phyloP scores from a whole-genome alignment of 768 basidiomycete genomes.

The Neoboletus magnificus region DNA sequence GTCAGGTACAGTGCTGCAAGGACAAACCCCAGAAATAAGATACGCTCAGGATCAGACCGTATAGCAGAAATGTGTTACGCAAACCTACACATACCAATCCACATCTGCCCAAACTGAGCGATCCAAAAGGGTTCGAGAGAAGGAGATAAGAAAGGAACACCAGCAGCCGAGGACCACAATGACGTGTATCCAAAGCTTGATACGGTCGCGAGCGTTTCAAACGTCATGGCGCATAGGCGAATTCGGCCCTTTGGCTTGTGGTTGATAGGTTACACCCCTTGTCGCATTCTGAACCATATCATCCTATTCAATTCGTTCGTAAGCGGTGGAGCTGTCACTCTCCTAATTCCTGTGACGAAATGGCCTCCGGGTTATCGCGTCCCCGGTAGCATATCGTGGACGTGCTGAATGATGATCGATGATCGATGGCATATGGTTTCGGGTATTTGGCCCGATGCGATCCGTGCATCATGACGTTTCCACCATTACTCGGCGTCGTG shows the following conservation, averaged over 20 bases:
- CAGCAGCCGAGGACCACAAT: background rate
- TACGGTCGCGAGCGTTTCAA: background rate
- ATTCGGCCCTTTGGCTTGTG: background rate
- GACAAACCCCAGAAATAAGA: too few relatives aligned
- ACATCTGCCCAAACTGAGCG: background rate
- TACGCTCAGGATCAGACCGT: too few relatives aligned
- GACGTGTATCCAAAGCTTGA: background rate
- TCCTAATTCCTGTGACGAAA: background rate
- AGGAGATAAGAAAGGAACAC: too few relatives aligned
- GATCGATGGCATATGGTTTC: too few relatives aligned
- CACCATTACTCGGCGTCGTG: background rate
- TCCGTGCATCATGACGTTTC: background rate
- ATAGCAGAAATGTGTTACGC: too few relatives aligned
- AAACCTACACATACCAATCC: background rate
- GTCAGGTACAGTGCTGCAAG: too few relatives aligned
- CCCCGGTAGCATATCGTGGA: background rate
- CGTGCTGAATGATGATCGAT: background rate
- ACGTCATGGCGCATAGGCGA: background rate
- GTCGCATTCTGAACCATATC: background rate
- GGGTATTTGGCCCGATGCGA: background rate
- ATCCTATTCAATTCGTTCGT: background rate
- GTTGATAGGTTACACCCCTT: background rate
- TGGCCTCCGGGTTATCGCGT: background rate
- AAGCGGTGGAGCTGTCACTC: background rate
- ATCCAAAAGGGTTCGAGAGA: background rate